Base-by-base conservation (phyloP, 2,329 filamentous ascomycete species). In the Exophiala spinifera region DNA sequence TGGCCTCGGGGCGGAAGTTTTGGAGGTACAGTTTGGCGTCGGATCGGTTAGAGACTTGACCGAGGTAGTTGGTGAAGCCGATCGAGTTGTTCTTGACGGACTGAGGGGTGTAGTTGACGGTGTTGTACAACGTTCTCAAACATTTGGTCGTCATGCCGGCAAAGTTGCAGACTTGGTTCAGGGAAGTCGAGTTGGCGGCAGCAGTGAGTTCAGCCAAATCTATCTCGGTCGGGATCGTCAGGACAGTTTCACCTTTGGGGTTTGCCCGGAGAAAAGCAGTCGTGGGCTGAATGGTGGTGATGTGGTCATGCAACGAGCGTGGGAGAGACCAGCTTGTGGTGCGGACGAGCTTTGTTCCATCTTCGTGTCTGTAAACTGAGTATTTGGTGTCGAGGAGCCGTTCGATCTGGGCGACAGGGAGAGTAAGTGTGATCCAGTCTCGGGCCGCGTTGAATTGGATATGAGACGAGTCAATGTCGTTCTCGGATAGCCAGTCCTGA, bases 201-300 rank as follows among this genome's bases (percentile, higher is more conserved):
- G 49, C 28, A 28, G 59, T 59, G 58, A 37, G 61, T 44, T 44
- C 55, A 54, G 50, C 47, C 34, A 53, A 51, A 57, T 46, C 53
- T 40, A 66, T 62, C 36, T 67, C 65, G 19, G 66, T 56, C n/a
- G 70, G 63, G 14, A 68, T 61, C 62, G 64, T 52, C 67, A 61
- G 34, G 64, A 55, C 31, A 62, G 50, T 61, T 7, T 46, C 45
- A 5, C 49, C 50, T 31, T 60, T 56, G 10, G 56, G 58, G 15
- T 53, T 62, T 61, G 72, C 62, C 34, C 75, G 74, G 66, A 81
- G 79, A 70, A 84, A 84, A 0, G 80, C 80, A 46, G 76, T 84
- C 1, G 81, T 84, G 1, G 82, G 82, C 64, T 84, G 81, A 21
- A 84, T 78, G 11, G 79, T 76, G 62, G 83, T 79, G 57, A 84